Evolutionary conservation across 2,329 filamentous ascomycete species (phyloP).

Genomic region (Ophiosphaerella narmari): DNA sequence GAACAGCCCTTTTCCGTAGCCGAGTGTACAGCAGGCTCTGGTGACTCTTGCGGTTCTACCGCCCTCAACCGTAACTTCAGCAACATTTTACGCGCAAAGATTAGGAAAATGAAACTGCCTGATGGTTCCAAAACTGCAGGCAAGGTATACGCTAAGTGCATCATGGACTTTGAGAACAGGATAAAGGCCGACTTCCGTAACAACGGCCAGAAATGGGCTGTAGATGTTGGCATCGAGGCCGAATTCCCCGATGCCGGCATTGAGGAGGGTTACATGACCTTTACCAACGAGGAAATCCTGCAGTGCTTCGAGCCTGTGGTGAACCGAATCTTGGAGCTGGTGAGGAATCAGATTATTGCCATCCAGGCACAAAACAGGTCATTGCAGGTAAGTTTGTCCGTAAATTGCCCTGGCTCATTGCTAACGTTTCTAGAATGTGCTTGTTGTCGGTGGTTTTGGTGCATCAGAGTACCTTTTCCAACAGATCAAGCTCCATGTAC

Average conservation of each 20-base stretch:
- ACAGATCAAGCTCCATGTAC: constrained; percentile 98
- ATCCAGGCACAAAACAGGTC: constrained; percentile 96
- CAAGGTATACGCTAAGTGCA: constrained; percentile 97
- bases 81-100: constrained; percentile 96
- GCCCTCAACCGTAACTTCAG: constrained; percentile 97
- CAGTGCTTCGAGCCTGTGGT: constrained; percentile 99
- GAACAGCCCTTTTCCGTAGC: constrained; percentile 96
- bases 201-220: constrained; percentile 98
- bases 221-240: constrained; percentile 97
- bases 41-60: constrained; percentile 97
- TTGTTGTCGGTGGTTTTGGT: constrained; percentile 97
- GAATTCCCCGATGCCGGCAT: constrained; percentile 98
- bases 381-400: constrained; percentile 65
- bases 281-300: constrained; percentile 98
- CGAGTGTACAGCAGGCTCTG: constrained; percentile 95
- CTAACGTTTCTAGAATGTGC: constrained; percentile 69
- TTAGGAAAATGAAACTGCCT: constrained; percentile 97
- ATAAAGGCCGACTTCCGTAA: constrained; percentile 99
- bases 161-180: constrained; percentile 99
- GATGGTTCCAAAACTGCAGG: constrained; percentile 97
- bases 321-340: constrained; percentile 92
- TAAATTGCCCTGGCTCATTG: background rate
- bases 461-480: constrained; percentile 99
- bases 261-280: constrained; percentile 99
- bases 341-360: constrained; percentile 97